Conservation (phyloP, 192 early-diverging fungal genomes). For the Backusella macrospora region DNA sequence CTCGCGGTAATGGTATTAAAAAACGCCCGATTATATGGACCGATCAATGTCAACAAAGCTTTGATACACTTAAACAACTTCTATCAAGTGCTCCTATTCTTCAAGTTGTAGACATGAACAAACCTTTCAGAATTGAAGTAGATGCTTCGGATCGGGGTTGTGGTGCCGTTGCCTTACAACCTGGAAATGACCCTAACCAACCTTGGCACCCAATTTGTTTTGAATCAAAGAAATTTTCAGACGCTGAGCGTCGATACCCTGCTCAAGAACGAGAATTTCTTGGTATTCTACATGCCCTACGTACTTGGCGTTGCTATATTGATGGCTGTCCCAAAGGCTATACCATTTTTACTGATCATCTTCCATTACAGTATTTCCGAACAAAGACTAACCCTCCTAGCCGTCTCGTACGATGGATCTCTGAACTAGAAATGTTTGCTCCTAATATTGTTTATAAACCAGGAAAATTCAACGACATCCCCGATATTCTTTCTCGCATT, state of each 20-base stretch:
- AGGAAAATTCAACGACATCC: conserved; percentile 7
- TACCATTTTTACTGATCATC: conserved; percentile 2
- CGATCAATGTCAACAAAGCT: background rate
- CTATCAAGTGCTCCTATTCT: background rate
- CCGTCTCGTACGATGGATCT: background rate
- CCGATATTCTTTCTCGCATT: background rate
- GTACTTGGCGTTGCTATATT: conserved; percentile 15
- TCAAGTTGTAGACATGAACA: conserved; percentile 9
- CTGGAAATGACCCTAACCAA: too few species aligned
- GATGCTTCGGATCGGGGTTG: background rate
- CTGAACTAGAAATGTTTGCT: conserved; percentile 5
- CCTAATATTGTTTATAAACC: conserved; percentile 8
- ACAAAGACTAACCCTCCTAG: background rate
- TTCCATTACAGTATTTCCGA: conserved; percentile 17
- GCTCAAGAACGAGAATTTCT: conserved; percentile 31
- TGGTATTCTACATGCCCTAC: conserved; percentile 18
- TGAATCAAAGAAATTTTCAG: conserved; percentile 36
- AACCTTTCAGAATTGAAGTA: background rate
- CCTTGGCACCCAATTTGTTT: conserved; percentile 35
- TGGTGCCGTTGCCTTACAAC: background rate
- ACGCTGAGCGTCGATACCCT: conserved; percentile 36
- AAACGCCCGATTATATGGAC: conserved; percentile 13
- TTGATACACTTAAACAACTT: background rate
- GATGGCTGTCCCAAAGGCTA: conserved; percentile 1
- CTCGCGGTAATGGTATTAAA: conserved; percentile 10